Evolutionary conservation across 805 yeast species (phyloP).

Genomic region (Yarrowia porcina): DNA sequence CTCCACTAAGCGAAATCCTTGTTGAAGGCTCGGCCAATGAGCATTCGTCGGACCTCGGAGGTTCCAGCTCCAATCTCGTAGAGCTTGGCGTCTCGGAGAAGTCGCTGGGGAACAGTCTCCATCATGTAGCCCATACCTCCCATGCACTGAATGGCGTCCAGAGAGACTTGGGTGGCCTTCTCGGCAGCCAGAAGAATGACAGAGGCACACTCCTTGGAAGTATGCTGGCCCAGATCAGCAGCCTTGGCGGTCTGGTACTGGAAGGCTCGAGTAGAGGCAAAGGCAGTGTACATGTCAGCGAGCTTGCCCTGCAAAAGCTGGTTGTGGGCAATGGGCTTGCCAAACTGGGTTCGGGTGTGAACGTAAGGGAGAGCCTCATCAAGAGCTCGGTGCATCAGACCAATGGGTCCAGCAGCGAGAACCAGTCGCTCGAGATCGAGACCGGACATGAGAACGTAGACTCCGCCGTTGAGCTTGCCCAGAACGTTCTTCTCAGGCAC

Average conservation of each 20-base stretch:
- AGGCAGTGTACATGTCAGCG: conserved; percentile 39
- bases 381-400: conserved; percentile 37
- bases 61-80: conserved; percentile 40
- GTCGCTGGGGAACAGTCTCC: conserved; percentile 38
- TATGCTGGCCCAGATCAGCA: conserved; percentile 34
- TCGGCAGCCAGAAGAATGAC: conserved; percentile 40
- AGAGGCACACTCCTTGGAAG: conserved; percentile 38
- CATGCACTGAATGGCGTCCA: conserved; percentile 38
- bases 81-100: conserved; percentile 38
- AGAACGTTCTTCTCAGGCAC: conserved; percentile 37
- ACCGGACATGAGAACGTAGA: conserved; percentile 38
- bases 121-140: conserved; percentile 40
- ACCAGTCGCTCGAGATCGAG: conserved; percentile 38
- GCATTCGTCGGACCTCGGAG: conserved; percentile 37
- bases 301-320: conserved; percentile 38
- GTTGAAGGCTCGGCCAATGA: conserved; percentile 38
- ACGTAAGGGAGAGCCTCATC: conserved; percentile 38
- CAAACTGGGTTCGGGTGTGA: conserved; percentile 37
- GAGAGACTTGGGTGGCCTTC: conserved; percentile 37
- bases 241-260: conserved; percentile 34
- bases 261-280: conserved; percentile 36
- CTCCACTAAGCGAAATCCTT: conserved; percentile 29
- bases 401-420: conserved; percentile 37
- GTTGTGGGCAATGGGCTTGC: conserved; percentile 37
- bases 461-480: conserved; percentile 36